These are phyloP conservation scores for Saraca asoca DNA, from an alignment of 331 rosid genomes.

Conservation along the genomic window DNA sequence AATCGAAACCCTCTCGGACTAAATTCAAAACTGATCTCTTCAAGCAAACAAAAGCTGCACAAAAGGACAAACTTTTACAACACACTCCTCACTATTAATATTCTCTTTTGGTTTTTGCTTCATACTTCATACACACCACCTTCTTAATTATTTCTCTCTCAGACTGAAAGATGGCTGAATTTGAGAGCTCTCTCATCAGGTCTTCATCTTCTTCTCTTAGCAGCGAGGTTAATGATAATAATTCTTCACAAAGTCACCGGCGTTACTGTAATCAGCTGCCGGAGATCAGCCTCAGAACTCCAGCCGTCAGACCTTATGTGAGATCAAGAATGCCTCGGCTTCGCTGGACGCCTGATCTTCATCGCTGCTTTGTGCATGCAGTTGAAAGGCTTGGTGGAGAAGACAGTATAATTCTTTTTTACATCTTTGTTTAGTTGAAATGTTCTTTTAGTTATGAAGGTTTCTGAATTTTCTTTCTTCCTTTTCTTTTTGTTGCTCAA, in stretches of 20 bases:
- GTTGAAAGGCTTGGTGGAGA: conserved; percentile 85
- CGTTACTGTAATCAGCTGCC: not conserved
- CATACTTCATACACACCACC: conserved; percentile 19
- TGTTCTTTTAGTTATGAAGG: too few relatives aligned
- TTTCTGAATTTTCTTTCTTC: not conserved
- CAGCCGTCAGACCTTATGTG: conserved; percentile 56
- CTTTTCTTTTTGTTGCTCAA: not conserved
- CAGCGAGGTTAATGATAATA: conserved; percentile 24
- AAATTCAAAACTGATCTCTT: conserved; percentile 45
- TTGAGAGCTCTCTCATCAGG: conserved; percentile 17
- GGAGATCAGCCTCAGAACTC: conserved; percentile 42
- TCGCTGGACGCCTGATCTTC: conserved; percentile 88
- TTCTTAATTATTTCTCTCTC: conserved; percentile 4
- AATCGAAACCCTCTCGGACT: conserved; percentile 65
- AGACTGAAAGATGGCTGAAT: conserved; percentile 39
- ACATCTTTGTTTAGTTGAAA: not conserved
- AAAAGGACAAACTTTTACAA: conserved; percentile 52
- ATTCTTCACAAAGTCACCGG: conserved; percentile 13
- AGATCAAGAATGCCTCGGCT: conserved; percentile 80
- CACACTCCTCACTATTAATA: conserved; percentile 53
- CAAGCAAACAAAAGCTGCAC: conserved; percentile 57
- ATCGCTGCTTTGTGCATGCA: conserved; percentile 81
- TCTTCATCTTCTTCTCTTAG: conserved; percentile 37
- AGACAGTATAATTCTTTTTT: conserved; percentile 47
- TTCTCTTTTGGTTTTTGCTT: conserved; percentile 51